Percentiles rank a stretch among this genome's conserved stretches.
Evolutionary conservation across 441 rosid genomes (phyloP).

Genomic region (Macaranga tanarius): DNA sequence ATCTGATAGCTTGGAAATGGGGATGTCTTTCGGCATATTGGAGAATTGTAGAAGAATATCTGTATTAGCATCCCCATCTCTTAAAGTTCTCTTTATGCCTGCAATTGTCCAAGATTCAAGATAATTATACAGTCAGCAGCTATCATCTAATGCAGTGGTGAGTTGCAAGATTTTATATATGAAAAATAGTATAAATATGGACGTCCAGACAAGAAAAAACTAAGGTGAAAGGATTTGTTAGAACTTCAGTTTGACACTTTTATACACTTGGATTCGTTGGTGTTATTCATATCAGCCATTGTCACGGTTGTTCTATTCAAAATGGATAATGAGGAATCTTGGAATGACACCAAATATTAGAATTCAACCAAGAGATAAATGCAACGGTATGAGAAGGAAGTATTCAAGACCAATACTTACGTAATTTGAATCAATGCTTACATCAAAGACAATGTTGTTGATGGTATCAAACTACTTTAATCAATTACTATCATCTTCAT

Average conservation of each 20-base stretch:
- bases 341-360: no score
- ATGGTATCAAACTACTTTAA: neutral
- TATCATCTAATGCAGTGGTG: neutral
- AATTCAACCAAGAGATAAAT: neutral
- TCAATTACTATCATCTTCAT: neutral
- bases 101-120: neutral
- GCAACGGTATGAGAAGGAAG: neutral
- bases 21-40: slow-evolving; percentile 33
- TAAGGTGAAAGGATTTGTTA: no score
- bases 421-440: neutral
- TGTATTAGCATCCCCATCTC: slow-evolving; percentile 19
- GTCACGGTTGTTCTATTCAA: no score
- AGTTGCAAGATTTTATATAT: neutral
- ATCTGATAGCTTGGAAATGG: slow-evolving; percentile 41
- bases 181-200: no score
- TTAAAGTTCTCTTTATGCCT: slow-evolving; percentile 42
- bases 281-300: no score
- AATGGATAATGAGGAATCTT: no score
- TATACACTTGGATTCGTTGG: no score
- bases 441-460: neutral
- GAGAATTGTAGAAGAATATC: slow-evolving; percentile 43
- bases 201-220: no score
- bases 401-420: neutral
- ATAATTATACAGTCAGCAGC: neutral
- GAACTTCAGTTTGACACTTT: no score